Evolutionary conservation across 495 filamentous ascomycete species (phyloP).

Genomic region (Penicillium cataractarum): DNA sequence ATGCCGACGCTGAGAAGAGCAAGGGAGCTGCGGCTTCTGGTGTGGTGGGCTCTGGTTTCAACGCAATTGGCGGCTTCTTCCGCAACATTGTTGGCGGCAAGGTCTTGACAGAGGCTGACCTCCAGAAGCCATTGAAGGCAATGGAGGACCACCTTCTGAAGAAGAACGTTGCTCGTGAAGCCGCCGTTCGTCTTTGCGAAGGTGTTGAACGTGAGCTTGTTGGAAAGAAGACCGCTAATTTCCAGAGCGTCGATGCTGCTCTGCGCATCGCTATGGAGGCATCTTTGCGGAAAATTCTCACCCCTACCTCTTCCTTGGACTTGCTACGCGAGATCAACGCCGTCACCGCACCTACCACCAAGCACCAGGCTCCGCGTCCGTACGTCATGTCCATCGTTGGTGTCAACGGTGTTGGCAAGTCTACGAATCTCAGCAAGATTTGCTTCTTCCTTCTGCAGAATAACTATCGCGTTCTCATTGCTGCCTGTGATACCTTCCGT

Average conservation of each 20-base stretch:
- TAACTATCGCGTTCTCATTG: constrained; percentile 92
- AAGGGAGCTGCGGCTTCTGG: constrained; percentile 55
- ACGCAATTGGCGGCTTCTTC: constrained; percentile 83
- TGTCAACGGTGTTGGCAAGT: constrained; percentile 98
- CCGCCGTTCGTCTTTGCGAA: constrained; percentile 87
- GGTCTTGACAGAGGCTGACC: constrained; percentile 79
- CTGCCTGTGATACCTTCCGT: constrained; percentile 95
- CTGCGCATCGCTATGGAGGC: constrained; percentile 85
- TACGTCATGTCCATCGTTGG: constrained; percentile 98
- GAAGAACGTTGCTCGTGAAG: constrained; percentile 96
- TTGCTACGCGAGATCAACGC: constrained; percentile 89
- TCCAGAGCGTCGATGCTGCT: constrained; percentile 86
- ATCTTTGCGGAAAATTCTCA: constrained; percentile 90
- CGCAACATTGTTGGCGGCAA: constrained; percentile 94
- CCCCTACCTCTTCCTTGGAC: constrained; percentile 91
- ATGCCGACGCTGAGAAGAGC: constrained; percentile 66
- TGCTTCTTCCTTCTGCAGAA: constrained; percentile 97
- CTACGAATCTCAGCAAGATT: constrained; percentile 94
- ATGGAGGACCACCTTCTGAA: constrained; percentile 95
- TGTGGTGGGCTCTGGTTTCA: constrained; percentile 75
- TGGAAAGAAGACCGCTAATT: constrained; percentile 88
- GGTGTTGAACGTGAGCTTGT: constrained; percentile 87
- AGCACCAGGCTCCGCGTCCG: constrained; percentile 64
- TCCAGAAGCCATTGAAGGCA: constrained; percentile 87
- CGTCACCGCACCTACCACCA: constrained; percentile 62